phyloP scores from a whole-genome alignment of 2,329 filamentous ascomycete genomes.

The Neurospora sp. region DNA sequence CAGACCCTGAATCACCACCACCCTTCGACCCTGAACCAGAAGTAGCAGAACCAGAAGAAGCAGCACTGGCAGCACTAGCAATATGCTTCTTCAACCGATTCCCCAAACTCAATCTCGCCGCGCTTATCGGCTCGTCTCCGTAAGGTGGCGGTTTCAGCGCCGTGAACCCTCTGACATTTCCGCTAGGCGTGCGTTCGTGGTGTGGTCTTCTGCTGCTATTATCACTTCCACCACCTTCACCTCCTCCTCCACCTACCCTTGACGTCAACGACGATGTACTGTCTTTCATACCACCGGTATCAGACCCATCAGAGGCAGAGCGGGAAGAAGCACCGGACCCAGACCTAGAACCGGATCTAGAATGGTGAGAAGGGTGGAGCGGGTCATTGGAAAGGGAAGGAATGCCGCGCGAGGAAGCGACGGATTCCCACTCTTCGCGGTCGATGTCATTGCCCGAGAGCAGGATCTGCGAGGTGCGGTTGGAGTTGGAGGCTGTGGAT shows the following conservation, averaged over 20 bases:
- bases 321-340: not conserved
- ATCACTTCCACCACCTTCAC: constrained; percentile 1
- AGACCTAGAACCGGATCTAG: not conserved
- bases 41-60: not conserved
- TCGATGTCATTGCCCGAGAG: constrained; percentile 16
- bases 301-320: not conserved
- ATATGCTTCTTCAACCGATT: constrained; percentile 34
- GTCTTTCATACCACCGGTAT: not conserved
- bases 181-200: not conserved
- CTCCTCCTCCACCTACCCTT: not conserved
- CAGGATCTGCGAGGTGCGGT: not conserved
- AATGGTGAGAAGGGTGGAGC: not conserved
- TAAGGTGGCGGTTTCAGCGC: constrained; percentile 16
- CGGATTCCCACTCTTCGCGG: constrained; percentile 28
- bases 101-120: constrained; percentile 39
- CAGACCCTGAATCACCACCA: not conserved
- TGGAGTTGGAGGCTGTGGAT: not conserved
- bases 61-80: not conserved
- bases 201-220: not conserved
- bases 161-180: not conserved
- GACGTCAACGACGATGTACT: not conserved
- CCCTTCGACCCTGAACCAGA: not conserved
- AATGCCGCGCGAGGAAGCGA: constrained; percentile 16
- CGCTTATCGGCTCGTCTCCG: constrained; percentile 25
- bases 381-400: constrained; percentile 1